Conservation (phyloP, 306 rosid species). For the Quercus parvula region DNA sequence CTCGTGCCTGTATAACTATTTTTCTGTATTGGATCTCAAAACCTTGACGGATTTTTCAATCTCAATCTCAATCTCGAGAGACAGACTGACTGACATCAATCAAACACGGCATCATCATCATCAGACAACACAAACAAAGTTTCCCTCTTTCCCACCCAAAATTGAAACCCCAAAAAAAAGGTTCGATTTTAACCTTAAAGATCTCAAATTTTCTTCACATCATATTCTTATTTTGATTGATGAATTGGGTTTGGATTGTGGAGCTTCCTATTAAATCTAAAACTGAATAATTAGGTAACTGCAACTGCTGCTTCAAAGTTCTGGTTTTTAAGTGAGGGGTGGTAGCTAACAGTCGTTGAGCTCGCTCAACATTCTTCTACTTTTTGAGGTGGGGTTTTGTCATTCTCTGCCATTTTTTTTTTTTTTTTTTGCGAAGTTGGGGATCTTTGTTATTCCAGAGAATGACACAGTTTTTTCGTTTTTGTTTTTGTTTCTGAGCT, state of each 20-base stretch:
- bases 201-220: neutral
- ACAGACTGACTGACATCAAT: too few relatives aligned
- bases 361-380: constrained; percentile 3
- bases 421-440: neutral
- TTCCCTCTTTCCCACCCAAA: neutral
- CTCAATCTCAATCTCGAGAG: neutral
- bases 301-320: neutral
- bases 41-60: neutral
- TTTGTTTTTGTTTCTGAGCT: neutral
- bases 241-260: neutral
- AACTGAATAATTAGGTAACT: neutral
- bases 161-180: neutral
- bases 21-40: neutral
- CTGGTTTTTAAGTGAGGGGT: neutral
- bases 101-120: neutral
- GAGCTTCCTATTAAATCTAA: neutral
- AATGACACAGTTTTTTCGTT: neutral
- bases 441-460: neutral
- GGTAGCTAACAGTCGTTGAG: neutral
- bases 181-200: neutral
- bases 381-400: neutral
- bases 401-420: neutral
- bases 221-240: neutral
- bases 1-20: neutral
- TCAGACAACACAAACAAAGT: neutral